Evolutionary conservation across 2,329 filamentous ascomycete species (phyloP).

Genomic region (Alternaria ventricosa): DNA sequence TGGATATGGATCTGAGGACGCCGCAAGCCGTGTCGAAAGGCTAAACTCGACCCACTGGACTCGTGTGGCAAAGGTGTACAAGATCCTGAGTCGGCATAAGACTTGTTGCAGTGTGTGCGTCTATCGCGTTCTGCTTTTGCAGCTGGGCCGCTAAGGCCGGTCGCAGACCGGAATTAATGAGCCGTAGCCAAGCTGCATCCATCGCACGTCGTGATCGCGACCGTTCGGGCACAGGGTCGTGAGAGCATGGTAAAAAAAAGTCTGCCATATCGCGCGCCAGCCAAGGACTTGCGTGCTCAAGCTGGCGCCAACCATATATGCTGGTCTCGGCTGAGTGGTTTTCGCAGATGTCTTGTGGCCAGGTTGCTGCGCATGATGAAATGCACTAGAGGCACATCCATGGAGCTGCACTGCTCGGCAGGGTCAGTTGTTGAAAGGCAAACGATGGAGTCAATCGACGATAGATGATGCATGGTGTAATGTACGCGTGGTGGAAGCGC

Average conservation of each 20-base stretch:
- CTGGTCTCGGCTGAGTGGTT: constrained; percentile 15
- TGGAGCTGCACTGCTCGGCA: constrained; percentile 25
- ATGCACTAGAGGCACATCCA: constrained; percentile 28
- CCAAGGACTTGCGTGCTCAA: constrained; percentile 19
- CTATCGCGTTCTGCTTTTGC: constrained; percentile 16
- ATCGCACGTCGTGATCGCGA: not conserved
- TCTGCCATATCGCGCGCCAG: constrained; percentile 11
- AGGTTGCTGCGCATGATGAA: constrained; percentile 25
- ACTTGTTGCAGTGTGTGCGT: constrained; percentile 13
- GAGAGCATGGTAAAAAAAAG: constrained; percentile 8
- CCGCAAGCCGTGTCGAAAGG: constrained; percentile 28
- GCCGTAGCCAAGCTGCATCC: constrained; percentile 14
- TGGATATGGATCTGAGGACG: constrained; percentile 15
- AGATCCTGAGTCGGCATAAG: constrained; percentile 13
- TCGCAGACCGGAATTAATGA: constrained; percentile 5
- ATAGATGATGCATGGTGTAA: constrained; percentile 30
- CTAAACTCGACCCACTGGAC: constrained; percentile 32
- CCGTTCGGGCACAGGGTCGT: constrained; percentile 3
- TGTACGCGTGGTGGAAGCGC: constrained; percentile 40
- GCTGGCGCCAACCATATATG: constrained; percentile 17
- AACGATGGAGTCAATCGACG: constrained; percentile 32
- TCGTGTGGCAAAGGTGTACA: constrained; percentile 19
- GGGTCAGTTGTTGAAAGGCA: constrained; percentile 26
- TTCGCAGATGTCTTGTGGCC: constrained; percentile 15
- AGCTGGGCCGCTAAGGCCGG: constrained; percentile 3